phyloP scores from a whole-genome alignment of 805 yeast species.

The Candida insectorum region DNA sequence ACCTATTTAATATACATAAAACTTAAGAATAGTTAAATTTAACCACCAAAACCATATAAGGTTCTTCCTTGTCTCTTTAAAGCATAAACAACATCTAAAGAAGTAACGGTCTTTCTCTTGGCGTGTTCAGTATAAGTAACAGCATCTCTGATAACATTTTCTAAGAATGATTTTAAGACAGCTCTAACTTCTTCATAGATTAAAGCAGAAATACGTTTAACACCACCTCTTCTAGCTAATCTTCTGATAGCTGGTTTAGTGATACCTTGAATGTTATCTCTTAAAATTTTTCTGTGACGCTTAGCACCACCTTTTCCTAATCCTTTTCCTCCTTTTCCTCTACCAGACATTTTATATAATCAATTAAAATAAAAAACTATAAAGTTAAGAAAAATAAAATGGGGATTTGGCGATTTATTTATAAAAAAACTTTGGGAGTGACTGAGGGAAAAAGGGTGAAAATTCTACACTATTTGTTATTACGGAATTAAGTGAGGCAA shows the following conservation, averaged over 20 bases:
- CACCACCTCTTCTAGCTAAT: constrained; percentile 99
- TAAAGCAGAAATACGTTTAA: constrained; percentile 98
- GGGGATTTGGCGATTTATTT: constrained; percentile 7
- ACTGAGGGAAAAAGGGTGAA: too few relatives aligned
- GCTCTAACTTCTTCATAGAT: constrained; percentile 99
- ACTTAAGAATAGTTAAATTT: constrained; percentile 25
- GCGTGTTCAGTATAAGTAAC: constrained; percentile 99
- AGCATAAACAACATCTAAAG: constrained; percentile 97
- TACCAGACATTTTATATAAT: constrained; percentile 75
- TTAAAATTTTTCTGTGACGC: constrained; percentile 99
- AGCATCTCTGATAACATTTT: constrained; percentile 97
- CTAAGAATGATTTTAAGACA: constrained; percentile 92
- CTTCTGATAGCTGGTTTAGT: constrained; percentile 99
- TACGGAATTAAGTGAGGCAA: too few relatives aligned
- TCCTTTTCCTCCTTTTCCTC: constrained; percentile 99
- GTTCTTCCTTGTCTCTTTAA: constrained; percentile 99
- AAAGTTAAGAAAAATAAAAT: neutral
- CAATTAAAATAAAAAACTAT: constrained; percentile 4
- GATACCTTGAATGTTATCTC: constrained; percentile 99
- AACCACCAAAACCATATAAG: constrained; percentile 99
- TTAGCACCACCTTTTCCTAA: constrained; percentile 99
- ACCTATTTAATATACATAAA: constrained; percentile 2
- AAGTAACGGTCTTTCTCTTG: constrained; percentile 99
- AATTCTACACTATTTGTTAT: too few relatives aligned
- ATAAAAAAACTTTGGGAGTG: constrained; percentile 4